Percentiles rank a stretch among this genome's conserved stretches.
Conservation (phyloP, 2,329 filamentous ascomycete species). For the Arachnopeziza araneosa region DNA sequence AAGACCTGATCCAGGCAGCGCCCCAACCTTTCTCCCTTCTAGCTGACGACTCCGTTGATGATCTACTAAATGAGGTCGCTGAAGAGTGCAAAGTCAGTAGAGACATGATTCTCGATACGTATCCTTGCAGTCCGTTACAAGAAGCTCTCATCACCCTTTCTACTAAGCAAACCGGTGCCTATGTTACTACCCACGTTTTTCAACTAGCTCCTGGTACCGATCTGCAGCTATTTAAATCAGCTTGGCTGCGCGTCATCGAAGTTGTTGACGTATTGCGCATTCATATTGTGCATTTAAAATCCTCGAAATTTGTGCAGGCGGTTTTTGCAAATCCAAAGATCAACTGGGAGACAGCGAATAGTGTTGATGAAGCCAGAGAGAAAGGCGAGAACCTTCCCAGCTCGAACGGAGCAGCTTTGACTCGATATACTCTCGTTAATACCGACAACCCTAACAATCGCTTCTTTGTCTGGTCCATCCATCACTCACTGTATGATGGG, state of each 20-base stretch:
- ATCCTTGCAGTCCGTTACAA: background rate
- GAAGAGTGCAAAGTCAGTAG: background rate
- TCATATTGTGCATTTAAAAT: background rate
- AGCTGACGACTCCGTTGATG: background rate
- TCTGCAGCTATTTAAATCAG: background rate
- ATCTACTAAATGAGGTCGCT: background rate
- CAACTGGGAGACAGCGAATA: background rate
- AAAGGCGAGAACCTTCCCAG: background rate
- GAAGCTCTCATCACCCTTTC: background rate
- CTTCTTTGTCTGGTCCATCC: slow-evolving; percentile 31
- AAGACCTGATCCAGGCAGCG: background rate
- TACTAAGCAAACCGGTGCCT: background rate
- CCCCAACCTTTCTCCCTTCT: background rate
- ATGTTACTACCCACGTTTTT: background rate
- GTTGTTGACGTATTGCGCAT: background rate
- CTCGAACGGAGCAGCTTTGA: background rate
- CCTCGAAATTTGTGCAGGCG: background rate
- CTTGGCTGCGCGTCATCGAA: background rate
- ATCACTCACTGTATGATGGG: slow-evolving; percentile 59
- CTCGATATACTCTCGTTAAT: background rate
- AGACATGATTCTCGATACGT: background rate
- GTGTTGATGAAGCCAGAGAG: background rate
- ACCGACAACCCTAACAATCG: background rate
- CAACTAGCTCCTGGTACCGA: background rate
- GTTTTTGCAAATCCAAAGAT: background rate